Percentiles rank a stretch among this genome's conserved stretches.
Evolutionary conservation across 169 alveolate genomes (phyloP).

Genomic region (Eimeria falciformis): DNA sequence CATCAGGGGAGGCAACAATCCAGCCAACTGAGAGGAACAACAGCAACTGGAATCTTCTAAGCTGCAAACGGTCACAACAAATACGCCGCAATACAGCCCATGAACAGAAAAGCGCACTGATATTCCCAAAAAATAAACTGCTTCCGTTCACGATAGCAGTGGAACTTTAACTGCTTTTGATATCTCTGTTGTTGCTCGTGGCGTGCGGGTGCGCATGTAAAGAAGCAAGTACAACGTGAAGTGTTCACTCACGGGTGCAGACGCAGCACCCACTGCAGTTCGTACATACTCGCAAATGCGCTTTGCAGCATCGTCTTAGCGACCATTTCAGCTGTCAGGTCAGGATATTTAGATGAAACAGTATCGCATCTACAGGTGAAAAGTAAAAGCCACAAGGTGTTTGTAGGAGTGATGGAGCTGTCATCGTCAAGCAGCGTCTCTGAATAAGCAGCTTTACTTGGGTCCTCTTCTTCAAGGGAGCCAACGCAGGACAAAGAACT

Average conservation of each 20-base stretch:
- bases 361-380: neutral
- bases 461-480: neutral
- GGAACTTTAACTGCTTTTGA: neutral
- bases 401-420: conserved; percentile 11
- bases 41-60: too few relatives aligned
- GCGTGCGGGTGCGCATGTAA: neutral
- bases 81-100: too few relatives aligned
- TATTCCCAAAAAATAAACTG: neutral
- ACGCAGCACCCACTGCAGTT: conserved; percentile 8
- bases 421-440: conserved; percentile 27
- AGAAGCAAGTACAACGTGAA: too few relatives aligned
- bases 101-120: too few relatives aligned
- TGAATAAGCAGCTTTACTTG: neutral
- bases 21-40: neutral
- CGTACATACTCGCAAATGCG: neutral
- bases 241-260: too few relatives aligned
- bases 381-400: conserved; percentile 52
- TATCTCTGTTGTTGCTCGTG: conserved; percentile 13
- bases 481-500: neutral
- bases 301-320: neutral
- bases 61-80: too few relatives aligned
- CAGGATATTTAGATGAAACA: neutral
- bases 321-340: neutral
- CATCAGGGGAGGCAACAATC: neutral
- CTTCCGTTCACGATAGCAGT: neutral